Percentiles rank a stretch among this genome's conserved stretches.
Conservation (phyloP, 2,329 filamentous ascomycete species). For the Aureobasidium sp. region DNA sequence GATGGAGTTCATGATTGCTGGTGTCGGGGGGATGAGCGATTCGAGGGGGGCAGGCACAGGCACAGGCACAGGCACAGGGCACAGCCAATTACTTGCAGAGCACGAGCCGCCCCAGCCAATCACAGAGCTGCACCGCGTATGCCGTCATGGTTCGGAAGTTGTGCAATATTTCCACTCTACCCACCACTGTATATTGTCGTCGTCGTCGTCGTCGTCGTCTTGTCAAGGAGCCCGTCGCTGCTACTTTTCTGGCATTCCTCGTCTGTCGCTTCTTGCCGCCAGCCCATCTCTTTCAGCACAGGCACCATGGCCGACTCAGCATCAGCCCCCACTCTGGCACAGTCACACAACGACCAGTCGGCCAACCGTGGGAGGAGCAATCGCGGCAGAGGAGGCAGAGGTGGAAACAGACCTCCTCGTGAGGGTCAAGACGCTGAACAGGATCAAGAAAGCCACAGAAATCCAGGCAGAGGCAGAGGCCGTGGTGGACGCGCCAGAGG, state of each 20-base stretch:
- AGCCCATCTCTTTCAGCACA: neutral
- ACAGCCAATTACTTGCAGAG: neutral
- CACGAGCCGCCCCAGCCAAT: neutral
- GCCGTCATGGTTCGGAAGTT: neutral
- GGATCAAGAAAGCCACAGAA: constrained; percentile 24
- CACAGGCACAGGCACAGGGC: no score
- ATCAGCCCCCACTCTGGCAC: constrained; percentile 3
- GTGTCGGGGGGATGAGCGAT: constrained; percentile 2
- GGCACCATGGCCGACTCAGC: constrained; percentile 16
- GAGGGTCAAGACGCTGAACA: constrained; percentile 23
- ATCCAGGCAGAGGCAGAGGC: constrained; percentile 21
- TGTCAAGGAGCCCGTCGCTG: neutral
- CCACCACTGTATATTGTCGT: neutral
- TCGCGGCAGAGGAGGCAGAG: constrained; percentile 31
- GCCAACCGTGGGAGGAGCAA: constrained; percentile 24
- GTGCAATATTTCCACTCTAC: neutral
- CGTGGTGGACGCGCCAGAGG: constrained; percentile 36
- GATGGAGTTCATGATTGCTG: constrained; percentile 13
- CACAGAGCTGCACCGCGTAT: constrained; percentile 1
- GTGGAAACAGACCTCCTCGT: constrained; percentile 29
- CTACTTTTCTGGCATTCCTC: neutral
- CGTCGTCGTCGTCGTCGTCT: no score
- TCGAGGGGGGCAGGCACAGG: neutral
- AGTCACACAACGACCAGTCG: constrained; percentile 2
- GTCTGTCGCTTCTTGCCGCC: neutral